Evolutionary conservation across 2,329 filamentous ascomycete genomes (phyloP).

Genomic region (Calonectria henricotiae): DNA sequence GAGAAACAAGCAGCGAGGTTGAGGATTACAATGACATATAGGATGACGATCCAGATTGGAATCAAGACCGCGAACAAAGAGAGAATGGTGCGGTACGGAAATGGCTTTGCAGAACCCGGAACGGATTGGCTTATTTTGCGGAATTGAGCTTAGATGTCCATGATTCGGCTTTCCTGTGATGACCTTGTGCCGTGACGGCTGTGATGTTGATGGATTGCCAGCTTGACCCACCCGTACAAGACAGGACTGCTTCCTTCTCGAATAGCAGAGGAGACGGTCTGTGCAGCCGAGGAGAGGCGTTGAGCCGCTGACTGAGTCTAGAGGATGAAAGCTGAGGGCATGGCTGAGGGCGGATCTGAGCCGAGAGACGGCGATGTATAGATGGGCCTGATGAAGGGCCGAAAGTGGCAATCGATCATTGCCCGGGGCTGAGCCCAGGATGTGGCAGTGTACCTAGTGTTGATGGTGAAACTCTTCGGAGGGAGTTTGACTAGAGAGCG

Average conservation of each 20-base stretch:
- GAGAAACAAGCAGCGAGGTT: slow-evolving; percentile 32
- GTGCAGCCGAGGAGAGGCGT: slow-evolving; percentile 26
- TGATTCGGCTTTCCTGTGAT: slow-evolving; percentile 33
- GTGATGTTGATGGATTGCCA: background rate
- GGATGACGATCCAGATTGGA: slow-evolving; percentile 52
- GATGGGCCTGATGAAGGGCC: background rate
- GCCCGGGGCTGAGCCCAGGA: slow-evolving; percentile 26
- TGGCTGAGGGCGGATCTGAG: slow-evolving; percentile 12
- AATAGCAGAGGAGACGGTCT: background rate
- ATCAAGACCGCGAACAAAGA: slow-evolving; percentile 42
- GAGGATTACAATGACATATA: slow-evolving; percentile 46
- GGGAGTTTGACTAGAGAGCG: background rate
- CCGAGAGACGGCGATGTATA: background rate
- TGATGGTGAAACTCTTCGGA: slow-evolving; percentile 10
- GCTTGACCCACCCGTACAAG: background rate
- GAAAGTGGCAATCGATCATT: background rate
- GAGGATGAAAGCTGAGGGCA: slow-evolving; percentile 25
- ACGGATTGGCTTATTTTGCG: slow-evolving; percentile 48
- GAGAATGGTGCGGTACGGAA: slow-evolving; percentile 30
- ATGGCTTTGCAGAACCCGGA: slow-evolving; percentile 46
- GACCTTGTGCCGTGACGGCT: slow-evolving; percentile 24
- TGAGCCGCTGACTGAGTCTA: background rate
- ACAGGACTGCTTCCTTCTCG: background rate
- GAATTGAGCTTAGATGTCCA: slow-evolving; percentile 42
- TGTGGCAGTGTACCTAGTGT: slow-evolving; percentile 11